Base-by-base conservation (phyloP, 495 filamentous ascomycete genomes). In the Neurospora hispaniola region DNA sequence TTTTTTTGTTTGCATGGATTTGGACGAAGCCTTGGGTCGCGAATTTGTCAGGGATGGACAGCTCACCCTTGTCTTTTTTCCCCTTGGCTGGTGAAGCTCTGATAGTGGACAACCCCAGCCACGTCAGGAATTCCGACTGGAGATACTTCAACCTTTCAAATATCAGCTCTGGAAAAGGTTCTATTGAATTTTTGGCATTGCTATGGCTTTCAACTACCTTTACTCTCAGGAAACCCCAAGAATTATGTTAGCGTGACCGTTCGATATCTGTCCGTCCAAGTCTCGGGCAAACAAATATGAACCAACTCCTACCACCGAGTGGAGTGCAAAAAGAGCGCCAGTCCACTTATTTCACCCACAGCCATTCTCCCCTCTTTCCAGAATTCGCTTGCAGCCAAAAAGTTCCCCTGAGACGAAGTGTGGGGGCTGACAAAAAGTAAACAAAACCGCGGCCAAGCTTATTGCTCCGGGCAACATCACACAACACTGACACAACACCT, bases 101-200 rank as follows among this genome's bases (percentile, higher is more conserved):
- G 78, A 31, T 79, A 79, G 71, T 4, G 69, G 10, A 73, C 10
- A 38, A 79, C 78, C 69, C 71, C 73, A 71, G 69, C 74, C 71
- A 75, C 74, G 39, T 35, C 7, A 10, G 16, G 1, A 20, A 16
- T 39, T 0, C 16, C 18, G 40, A 14, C 35, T 39, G 18, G n/a
- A 70, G 35, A 16, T 10, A 18, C 35, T 42, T 39, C 69, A 70
- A 43, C 42, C 18, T n/a, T 11, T 11, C 23, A 12, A 14, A 31
- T 3, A 16, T 62, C 23, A 62, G 54, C 23, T 62, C 20, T 62
- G 2, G 5, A 62, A 62, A 62, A 7, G n/a, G 23, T 31, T 27
- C 0, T 27, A 12, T 59, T 5, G 3, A 27, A 11, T 16, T 12
- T 1, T 16, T 1, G 0, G 54, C 3, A 6, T 1, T 23, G 6